phyloP scores from a whole-genome alignment of 495 filamentous ascomycete genomes.

The Aspergillus mulundensis region DNA sequence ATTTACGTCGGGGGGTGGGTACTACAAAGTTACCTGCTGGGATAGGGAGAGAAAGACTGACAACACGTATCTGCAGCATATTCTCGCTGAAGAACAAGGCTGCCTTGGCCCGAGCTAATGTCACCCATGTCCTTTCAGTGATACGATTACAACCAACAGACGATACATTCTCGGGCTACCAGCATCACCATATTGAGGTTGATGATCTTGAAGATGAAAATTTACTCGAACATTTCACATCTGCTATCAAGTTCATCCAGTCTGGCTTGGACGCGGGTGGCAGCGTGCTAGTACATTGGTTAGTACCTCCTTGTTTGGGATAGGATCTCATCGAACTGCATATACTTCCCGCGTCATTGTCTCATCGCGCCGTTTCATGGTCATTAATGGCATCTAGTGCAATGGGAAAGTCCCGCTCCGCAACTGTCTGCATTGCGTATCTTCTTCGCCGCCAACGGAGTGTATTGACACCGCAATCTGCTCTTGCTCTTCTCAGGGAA shows the following conservation, averaged over 20 bases:
- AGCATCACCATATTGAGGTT: slow-evolving; percentile 74
- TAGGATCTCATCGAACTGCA: no score
- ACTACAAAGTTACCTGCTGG: neutral
- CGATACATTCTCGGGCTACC: slow-evolving; percentile 40
- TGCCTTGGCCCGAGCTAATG: slow-evolving; percentile 62
- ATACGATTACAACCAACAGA: slow-evolving; percentile 54
- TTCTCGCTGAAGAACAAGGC: slow-evolving; percentile 67
- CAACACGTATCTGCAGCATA: slow-evolving; percentile 50
- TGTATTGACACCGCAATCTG: slow-evolving; percentile 52
- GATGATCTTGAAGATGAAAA: slow-evolving; percentile 88
- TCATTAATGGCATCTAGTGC: slow-evolving; percentile 56
- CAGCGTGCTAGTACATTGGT: slow-evolving; percentile 74
- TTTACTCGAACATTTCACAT: slow-evolving; percentile 72
- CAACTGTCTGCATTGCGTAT: slow-evolving; percentile 79
- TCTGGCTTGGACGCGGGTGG: slow-evolving; percentile 64
- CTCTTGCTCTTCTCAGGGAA: slow-evolving; percentile 58
- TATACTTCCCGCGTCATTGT: no score
- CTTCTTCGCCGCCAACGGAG: slow-evolving; percentile 61
- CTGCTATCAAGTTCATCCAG: slow-evolving; percentile 77
- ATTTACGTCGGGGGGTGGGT: slow-evolving; percentile 85
- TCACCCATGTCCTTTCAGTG: slow-evolving; percentile 91
- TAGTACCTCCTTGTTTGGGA: slow-evolving; percentile 26
- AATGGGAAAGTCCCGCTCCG: slow-evolving; percentile 93
- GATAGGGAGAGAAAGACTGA: neutral
- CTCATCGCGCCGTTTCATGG: neutral